phyloP scores from a whole-genome alignment of 257 asterid species.

The Scutellaria galericulata region DNA sequence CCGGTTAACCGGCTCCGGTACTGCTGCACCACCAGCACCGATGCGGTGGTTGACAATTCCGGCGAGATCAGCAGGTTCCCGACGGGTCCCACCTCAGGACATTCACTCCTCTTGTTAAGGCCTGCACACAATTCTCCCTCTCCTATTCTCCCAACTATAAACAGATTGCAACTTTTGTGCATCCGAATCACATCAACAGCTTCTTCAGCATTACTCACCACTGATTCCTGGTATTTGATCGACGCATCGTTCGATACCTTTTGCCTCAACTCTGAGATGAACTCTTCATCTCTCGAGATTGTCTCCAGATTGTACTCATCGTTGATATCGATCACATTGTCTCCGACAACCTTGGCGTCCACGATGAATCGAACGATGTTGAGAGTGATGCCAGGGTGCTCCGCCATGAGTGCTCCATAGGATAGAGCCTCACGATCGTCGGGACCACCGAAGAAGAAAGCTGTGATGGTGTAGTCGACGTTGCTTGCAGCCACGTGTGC shows the following conservation, averaged over 20 bases:
- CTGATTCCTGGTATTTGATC: constrained; percentile 42
- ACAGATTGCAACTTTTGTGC: constrained; percentile 46
- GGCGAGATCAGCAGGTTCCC: constrained; percentile 54
- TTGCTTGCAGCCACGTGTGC: constrained; percentile 59
- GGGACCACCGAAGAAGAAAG: constrained; percentile 61
- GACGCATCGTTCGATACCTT: constrained; percentile 35
- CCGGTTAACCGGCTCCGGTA: constrained; percentile 43
- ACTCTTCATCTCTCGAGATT: constrained; percentile 40
- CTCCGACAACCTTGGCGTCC: constrained; percentile 41
- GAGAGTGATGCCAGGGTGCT: constrained; percentile 57
- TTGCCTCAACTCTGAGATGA: constrained; percentile 38
- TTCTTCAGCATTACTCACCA: constrained; percentile 36
- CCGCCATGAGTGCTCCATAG: constrained; percentile 60
- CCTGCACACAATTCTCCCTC: constrained; percentile 51
- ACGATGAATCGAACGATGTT: constrained; percentile 45
- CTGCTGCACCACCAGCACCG: constrained; percentile 70
- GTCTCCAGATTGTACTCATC: constrained; percentile 10
- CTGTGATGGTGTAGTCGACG: constrained; percentile 44
- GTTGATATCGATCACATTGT: constrained; percentile 31
- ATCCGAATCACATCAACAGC: constrained; percentile 36
- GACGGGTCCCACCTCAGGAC: constrained; percentile 60
- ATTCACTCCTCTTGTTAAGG: constrained; percentile 42
- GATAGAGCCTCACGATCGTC: constrained; percentile 66
- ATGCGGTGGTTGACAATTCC: constrained; percentile 48
- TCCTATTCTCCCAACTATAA: constrained; percentile 54